Conservation (phyloP, 2,329 filamentous ascomycete genomes). For the Biscogniauxia sp. region DNA sequence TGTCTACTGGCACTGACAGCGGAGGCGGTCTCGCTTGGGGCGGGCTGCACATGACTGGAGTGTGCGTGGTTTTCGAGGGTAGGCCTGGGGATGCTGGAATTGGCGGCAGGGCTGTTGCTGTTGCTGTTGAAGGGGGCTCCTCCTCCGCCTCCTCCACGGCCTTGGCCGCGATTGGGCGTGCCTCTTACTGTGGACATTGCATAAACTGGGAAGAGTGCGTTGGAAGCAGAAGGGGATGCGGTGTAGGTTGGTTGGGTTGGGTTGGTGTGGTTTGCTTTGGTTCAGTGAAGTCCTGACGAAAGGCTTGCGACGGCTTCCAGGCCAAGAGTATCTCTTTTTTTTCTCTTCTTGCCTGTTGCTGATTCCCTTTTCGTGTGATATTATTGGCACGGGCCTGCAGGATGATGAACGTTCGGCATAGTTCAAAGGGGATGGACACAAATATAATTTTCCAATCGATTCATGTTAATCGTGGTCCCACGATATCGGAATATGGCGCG, state of each 20-base stretch:
- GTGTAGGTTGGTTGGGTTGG: not conserved
- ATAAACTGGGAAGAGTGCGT: constrained; percentile 21
- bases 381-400: not conserved
- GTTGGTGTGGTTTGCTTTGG: too few relatives aligned
- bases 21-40: constrained; percentile 62
- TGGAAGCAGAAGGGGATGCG: not conserved
- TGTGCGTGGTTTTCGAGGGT: constrained; percentile 56
- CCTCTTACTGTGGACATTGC: constrained; percentile 66
- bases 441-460: not conserved
- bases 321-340: not conserved
- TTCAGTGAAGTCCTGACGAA: not conserved
- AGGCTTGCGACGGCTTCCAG: not conserved
- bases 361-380: not conserved
- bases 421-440: not conserved
- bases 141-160: constrained; percentile 42
- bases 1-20: constrained; percentile 85
- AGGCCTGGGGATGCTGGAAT: constrained; percentile 71
- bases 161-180: constrained; percentile 62
- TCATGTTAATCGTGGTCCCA: not conserved
- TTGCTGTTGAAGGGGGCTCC: constrained; percentile 51
- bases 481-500: constrained; percentile 6
- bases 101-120: constrained; percentile 58
- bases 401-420: not conserved
- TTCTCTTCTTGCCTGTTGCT: not conserved
- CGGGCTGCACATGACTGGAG: constrained; percentile 34